A percentile compares a stretch with the other conserved stretches of the same genome.
These are phyloP conservation scores for Suhomyces emberorum DNA, from an alignment of 805 yeast genomes.

Conservation along the genomic window DNA sequence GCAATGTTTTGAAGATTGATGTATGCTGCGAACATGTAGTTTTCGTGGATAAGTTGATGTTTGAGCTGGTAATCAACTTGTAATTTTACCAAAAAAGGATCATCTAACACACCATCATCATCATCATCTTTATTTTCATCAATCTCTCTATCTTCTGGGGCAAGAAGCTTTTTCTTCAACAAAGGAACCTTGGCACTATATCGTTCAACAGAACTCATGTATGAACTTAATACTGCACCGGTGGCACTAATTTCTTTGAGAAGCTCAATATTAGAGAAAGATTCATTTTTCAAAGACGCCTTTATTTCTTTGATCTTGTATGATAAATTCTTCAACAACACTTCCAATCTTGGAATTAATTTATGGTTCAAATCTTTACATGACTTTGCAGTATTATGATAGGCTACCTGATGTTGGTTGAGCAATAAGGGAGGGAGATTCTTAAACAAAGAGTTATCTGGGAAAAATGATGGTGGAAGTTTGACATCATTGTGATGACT, in stretches of 20 bases:
- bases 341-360: slow-evolving; percentile 37
- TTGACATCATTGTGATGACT: slow-evolving; percentile 15
- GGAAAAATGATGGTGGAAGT: slow-evolving; percentile 21
- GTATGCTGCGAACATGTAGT: slow-evolving; percentile 40
- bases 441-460: slow-evolving; percentile 22
- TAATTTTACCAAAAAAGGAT: slow-evolving; percentile 41
- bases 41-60: slow-evolving; percentile 39
- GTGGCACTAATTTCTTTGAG: slow-evolving; percentile 54
- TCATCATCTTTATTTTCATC: slow-evolving; percentile 24
- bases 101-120: slow-evolving; percentile 29
- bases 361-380: slow-evolving; percentile 30
- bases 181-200: slow-evolving; percentile 38
- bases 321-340: slow-evolving; percentile 31
- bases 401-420: slow-evolving; percentile 31
- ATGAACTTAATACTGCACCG: slow-evolving; percentile 45
- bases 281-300: slow-evolving; percentile 37
- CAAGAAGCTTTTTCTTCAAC: slow-evolving; percentile 14
- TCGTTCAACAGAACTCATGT: slow-evolving; percentile 30
- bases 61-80: slow-evolving; percentile 39
- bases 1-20: slow-evolving; percentile 41
- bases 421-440: slow-evolving; percentile 32
- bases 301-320: slow-evolving; percentile 41
- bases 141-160: slow-evolving; percentile 18
- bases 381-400: slow-evolving; percentile 24
- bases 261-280: slow-evolving; percentile 36